Evolutionary conservation across 1,284 basidiomycete genomes (phyloP), one percentile per base, ranked within the genome.

Genomic region (Inonotus obliquus): DNA sequence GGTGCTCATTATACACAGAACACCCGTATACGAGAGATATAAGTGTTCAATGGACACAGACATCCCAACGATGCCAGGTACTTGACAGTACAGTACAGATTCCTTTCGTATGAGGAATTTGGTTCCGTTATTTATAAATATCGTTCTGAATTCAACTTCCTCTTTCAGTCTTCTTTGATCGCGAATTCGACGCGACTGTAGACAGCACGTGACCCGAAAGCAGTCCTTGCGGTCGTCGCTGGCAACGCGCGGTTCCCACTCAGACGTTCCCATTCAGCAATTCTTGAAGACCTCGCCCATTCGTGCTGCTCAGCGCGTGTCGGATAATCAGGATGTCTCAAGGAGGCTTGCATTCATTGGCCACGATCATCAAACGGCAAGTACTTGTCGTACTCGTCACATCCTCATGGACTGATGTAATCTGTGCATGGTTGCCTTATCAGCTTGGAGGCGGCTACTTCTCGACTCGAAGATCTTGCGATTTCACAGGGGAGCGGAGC

Each of bases 381-480:
- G 82, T 74, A 35, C 41, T 11, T 54, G 27, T 35, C 37, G 61
- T 21, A 27, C 56, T 59, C 49, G 48, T 55, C 37, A 57, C 58
- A 44, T 65, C 41, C 60, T 35, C 52, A 66, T 57, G 52, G 13
- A 57, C 54, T 54, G 47, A 57, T 58, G 45, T 57, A 62, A 25
- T 53, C 49, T 21, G 39, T 38, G 52, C 27, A 35, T 38, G 52
- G 45, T 23, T 35, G 41, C 61, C 51, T 67, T 55, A 63, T 27
- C 69, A 92, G 92, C 65, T 82, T 94, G 58, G 91, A 96, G 80
- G 96, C 97, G 51, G 94, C 94, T 2, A 96, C 95, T 7, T 94
- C 93, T 56, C 86, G 96, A 58, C 85, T 99, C 29, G 96, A 99
- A 75, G 96, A 99, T 72, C 81, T 98, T 63, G 91, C 89, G 58